Conservation (phyloP, 2,329 filamentous ascomycete species). For the Pseudocercospora fijiensis region DNA sequence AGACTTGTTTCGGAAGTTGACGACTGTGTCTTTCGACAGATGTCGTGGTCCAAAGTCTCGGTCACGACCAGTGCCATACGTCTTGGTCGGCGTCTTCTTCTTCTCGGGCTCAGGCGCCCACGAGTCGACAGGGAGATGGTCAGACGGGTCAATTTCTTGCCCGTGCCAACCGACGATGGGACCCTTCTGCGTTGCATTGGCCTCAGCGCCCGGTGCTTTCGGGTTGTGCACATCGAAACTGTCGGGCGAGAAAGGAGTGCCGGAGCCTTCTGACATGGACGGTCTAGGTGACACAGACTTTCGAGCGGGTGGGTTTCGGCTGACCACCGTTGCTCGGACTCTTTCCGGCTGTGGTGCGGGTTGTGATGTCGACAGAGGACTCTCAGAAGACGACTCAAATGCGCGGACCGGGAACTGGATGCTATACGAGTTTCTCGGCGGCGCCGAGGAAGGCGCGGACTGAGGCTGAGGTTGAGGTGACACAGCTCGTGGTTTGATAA, state of each 20-base stretch:
- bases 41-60: constrained; percentile 37
- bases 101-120: constrained; percentile 76
- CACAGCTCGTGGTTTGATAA: constrained; percentile 37
- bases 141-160: constrained; percentile 74
- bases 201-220: constrained; percentile 22
- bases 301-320: constrained; percentile 48
- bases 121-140: constrained; percentile 72
- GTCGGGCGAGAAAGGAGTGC: constrained; percentile 71
- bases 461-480: constrained; percentile 32
- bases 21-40: constrained; percentile 35
- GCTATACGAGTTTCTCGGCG: constrained; percentile 30
- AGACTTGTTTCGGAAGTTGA: constrained; percentile 37
- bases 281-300: constrained; percentile 76
- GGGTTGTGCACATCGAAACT: constrained; percentile 74
- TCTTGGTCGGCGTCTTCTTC: constrained; percentile 52
- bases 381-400: constrained; percentile 39
- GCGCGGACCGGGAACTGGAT: constrained; percentile 37
- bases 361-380: constrained; percentile 42
- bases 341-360: constrained; percentile 12
- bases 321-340: constrained; percentile 1
- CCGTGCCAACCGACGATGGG: constrained; percentile 77
- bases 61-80: constrained; percentile 38
- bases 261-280: constrained; percentile 52
- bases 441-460: constrained; percentile 22
- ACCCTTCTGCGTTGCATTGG: constrained; percentile 43